Base-by-base conservation (phyloP, 2,329 filamentous ascomycete species). In the Bipolaris cookei region DNA sequence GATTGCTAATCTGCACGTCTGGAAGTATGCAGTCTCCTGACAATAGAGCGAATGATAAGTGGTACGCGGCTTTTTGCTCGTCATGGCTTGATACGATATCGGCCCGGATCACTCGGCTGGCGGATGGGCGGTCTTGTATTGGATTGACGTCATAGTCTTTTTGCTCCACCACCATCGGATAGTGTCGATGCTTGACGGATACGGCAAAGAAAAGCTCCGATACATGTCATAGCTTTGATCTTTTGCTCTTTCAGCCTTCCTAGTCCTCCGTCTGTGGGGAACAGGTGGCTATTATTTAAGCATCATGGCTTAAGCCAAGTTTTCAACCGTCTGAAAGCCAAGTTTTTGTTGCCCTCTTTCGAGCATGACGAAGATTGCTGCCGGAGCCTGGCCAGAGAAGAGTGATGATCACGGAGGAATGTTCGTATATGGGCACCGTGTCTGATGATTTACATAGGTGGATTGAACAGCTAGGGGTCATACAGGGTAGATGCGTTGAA, bases 271-370 rank as follows among this genome's bases (percentile, higher is more conserved):
- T 46, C 28, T 46, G 43, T 34, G 28, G 43, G 20, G 28, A 34
- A 32, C 11, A 30, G 18, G 18, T 38, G 13, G 42, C 41, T 35
- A 23, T 20, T 43, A 28, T 6, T 25, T 39, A 45, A 30, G 47
- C 53, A 51, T 13, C 39, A 34, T 23, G 39, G 25, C 14, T 43
- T 34, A 38, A 42, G 56, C 56, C 56, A 59, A 59, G 56, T 59
- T 56, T 41, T 30, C 25, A 56, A 56, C 38, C 41, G 42, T 38
- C 56, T 53, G 56, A 34, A 52, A 59, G 57, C 57, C 57, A 59
- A 59, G 57, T 58, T 56, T 56, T 48, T 18, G 18, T 3, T 3
- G 1, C 28, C 4, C 28, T 30, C 28, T 2, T 30, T 30, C 28
- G 10, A 30, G 28, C 28, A 30, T 30, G 28, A 30, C 28, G 28